Evolutionary conservation across 441 rosid species (phyloP).

Genomic region (Aquilaria agallochum): DNA sequence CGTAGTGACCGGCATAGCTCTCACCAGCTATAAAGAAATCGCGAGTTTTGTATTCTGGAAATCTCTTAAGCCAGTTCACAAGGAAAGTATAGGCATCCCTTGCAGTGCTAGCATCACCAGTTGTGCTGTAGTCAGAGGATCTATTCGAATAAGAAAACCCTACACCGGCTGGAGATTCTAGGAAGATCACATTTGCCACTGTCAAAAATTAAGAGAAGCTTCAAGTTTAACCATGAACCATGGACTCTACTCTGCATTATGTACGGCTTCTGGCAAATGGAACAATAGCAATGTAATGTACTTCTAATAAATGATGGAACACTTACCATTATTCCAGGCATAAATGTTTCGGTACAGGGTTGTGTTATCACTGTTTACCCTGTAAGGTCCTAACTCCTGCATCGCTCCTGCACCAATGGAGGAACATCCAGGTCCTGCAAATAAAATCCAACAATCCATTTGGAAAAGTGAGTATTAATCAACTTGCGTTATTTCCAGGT

Average conservation of each 20-base stretch:
- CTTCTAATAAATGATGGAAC: background rate
- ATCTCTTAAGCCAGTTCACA: constrained; percentile 38
- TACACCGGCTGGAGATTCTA: constrained; percentile 40
- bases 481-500: no score
- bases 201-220: constrained; percentile 5
- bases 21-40: constrained; percentile 36
- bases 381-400: constrained; percentile 38
- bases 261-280: background rate
- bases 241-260: no score
- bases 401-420: constrained; percentile 38
- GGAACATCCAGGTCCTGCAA: constrained; percentile 26
- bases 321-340: constrained; percentile 36
- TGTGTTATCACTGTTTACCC: constrained; percentile 22
- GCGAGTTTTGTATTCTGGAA: constrained; percentile 31
- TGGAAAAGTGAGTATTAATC: no score
- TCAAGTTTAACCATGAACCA: no score
- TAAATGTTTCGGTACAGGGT: constrained; percentile 27
- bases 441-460: background rate
- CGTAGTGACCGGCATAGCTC: constrained; percentile 41
- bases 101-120: constrained; percentile 26
- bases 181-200: background rate
- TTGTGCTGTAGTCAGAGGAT: constrained; percentile 19
- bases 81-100: constrained; percentile 26
- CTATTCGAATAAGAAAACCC: constrained; percentile 37
- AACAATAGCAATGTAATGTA: no score